These are phyloP conservation scores for Symbiotaphrina buchneri DNA, from an alignment of 495 filamentous ascomycete species.

Conservation along the genomic window DNA sequence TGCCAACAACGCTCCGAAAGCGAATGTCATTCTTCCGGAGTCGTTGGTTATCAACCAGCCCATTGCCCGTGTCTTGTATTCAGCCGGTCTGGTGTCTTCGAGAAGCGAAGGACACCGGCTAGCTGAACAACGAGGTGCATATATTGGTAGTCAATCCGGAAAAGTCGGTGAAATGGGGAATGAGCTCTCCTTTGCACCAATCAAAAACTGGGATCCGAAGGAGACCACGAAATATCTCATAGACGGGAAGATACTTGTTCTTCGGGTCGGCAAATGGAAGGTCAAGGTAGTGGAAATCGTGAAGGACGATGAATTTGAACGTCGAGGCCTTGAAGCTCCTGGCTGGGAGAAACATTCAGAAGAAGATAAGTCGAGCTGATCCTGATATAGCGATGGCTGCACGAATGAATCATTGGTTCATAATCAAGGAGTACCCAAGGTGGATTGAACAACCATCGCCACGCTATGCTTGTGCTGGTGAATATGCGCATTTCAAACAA, in stretches of 20 bases:
- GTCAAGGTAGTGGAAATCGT: conserved; percentile 50
- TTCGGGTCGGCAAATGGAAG: conserved; percentile 65
- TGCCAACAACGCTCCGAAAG: conserved; percentile 7
- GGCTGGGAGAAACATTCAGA: conserved; percentile 2
- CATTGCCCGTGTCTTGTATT: conserved; percentile 40
- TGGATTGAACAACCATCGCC: too few relatives aligned
- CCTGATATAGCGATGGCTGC: too few relatives aligned
- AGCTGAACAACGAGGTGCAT: conserved; percentile 30
- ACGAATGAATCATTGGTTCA: too few relatives aligned
- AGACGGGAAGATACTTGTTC: conserved; percentile 36
- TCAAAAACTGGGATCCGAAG: conserved; percentile 29
- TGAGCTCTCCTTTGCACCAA: conserved; percentile 35
- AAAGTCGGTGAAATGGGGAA: conserved; percentile 28
- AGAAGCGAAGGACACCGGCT: conserved; percentile 43
- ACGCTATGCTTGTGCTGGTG: too few relatives aligned
- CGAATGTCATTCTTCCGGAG: conserved; percentile 38
- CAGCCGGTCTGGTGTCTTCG: conserved; percentile 42
- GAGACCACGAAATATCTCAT: conserved; percentile 40
- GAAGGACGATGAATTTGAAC: conserved; percentile 37
- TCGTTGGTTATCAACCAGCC: conserved; percentile 37
- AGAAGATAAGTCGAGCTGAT: too few relatives aligned
- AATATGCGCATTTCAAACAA: too few relatives aligned
- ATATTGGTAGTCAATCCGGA: conserved; percentile 38
- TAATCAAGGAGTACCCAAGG: too few relatives aligned
- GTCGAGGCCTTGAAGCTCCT: conserved; percentile 5